Evolutionary conservation across 495 filamentous ascomycete species (phyloP).

Genomic region (Trichoderma reesei): DNA sequence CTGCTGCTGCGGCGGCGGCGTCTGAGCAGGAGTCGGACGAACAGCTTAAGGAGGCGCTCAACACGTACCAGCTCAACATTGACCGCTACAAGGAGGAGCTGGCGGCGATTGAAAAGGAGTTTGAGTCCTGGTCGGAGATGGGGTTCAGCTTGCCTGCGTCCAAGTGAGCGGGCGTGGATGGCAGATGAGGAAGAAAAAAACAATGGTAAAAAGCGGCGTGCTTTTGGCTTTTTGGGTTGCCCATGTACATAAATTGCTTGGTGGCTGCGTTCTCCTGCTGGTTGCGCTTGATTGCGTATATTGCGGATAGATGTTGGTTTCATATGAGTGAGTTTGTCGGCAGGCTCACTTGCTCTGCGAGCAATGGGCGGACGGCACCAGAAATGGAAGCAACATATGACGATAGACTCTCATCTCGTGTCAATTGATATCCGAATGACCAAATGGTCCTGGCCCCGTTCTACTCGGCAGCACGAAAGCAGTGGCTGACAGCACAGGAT

Average conservation of each 20-base stretch:
- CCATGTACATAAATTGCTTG: not conserved
- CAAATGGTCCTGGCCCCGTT: too few species aligned
- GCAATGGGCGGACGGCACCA: too few species aligned
- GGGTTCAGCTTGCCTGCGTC: slow-evolving; percentile 5
- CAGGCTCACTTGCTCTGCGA: not conserved
- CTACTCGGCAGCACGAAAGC: too few species aligned
- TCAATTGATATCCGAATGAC: too few species aligned
- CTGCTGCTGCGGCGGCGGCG: too few species aligned
- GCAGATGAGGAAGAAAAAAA: too few species aligned
- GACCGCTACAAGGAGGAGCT: slow-evolving; percentile 6
- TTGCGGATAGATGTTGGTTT: not conserved
- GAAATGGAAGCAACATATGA: not conserved
- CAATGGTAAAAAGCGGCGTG: too few species aligned
- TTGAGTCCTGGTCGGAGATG: slow-evolving; percentile 1
- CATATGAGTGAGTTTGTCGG: not conserved
- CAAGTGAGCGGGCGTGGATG: too few species aligned
- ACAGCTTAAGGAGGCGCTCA: not conserved
- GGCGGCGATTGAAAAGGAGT: slow-evolving; percentile 2
- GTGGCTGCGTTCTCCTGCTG: not conserved
- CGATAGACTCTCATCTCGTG: too few species aligned
- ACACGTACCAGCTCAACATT: not conserved
- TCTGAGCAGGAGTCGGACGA: not conserved
- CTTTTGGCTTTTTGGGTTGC: too few species aligned
- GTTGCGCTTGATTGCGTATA: not conserved
- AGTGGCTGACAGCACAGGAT: too few species aligned